Base-by-base conservation (phyloP, 2,329 filamentous ascomycete species). In the Claviceps purpurea region DNA sequence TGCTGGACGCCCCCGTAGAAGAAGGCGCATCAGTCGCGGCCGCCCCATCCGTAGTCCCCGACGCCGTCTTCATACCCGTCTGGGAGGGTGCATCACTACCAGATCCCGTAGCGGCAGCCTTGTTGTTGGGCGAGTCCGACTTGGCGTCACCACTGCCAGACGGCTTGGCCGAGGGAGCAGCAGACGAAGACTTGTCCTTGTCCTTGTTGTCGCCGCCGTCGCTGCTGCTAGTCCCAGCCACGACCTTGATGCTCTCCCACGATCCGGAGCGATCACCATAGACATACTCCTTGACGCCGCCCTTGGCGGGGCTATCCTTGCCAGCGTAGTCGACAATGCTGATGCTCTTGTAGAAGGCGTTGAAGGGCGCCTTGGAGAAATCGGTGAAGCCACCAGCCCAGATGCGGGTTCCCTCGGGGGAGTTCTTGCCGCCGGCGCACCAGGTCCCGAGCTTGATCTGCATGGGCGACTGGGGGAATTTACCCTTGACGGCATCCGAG, bases 401-500 rank as follows among this genome's bases (percentile, higher is more conserved):
- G 54, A 76, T 58, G 55, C 89, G 85, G 38, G 88, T 93, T 55
- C 88, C 88, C 54, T 77, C 65, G 39, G 78, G 64, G 59, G 87
- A 85, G 56, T 70, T 65, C 54, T 70, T 67, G 60, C 76, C 70
- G 52, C 79, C 79, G 50, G 73, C 79, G 47, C 80, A 77, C 82
- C 84, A 87, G 58, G 78, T 77, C 56, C 85, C 85, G 46, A 88
- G 67, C 67, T 81, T 83, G 61, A 88, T 65, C 65, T 82, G 78
- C 78, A 84, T 83, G 49, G 85, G 85, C 10, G 84, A 86, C 72
- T 88, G 84, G 47, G 85, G 85, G 71, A 79, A 87, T 52, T 69
- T 65, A 48, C 77, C 80, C 49, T 71, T 70, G 61, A 78, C 64
- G 50, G 82, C 83, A 16, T 67, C 69, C 58, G 76, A 77, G 54